A percentile compares a stretch with the other conserved stretches of the same genome.
phyloP scores from a whole-genome alignment of 2,329 filamentous ascomycete species.

The Neopestalotiopsis clavispora region DNA sequence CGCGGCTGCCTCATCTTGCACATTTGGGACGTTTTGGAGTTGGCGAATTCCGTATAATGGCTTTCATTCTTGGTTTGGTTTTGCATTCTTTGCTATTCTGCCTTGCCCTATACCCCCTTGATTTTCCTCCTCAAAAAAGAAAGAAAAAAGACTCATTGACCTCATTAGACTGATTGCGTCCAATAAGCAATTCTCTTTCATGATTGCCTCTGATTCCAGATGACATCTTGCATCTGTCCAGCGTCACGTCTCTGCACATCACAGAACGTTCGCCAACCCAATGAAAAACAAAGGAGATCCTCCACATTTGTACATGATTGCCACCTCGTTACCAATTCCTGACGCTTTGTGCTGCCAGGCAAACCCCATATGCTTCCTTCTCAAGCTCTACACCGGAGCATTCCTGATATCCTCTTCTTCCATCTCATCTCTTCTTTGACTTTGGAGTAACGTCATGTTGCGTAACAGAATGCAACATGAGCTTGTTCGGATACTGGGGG shows the following conservation, averaged over 20 bases:
- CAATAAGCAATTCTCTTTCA: not conserved
- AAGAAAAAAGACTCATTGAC: not conserved
- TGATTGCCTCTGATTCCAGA: not conserved
- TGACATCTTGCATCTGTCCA: not conserved
- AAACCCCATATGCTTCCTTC: not conserved
- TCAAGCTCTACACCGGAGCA: not conserved
- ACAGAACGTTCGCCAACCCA: slow-evolving; percentile 10
- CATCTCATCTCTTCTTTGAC: slow-evolving; percentile 17
- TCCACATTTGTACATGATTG: slow-evolving; percentile 18
- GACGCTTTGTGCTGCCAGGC: not conserved
- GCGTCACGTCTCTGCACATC: not conserved
- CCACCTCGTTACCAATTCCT: not conserved
- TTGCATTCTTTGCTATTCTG: not conserved
- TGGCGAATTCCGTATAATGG: not conserved
- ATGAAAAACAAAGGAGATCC: slow-evolving; percentile 21
- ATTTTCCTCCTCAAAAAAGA: not conserved
- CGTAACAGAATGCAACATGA: slow-evolving; percentile 35
- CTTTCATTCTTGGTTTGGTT: not conserved
- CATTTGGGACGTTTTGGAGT: not conserved
- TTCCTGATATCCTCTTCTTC: not conserved
- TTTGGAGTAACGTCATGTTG: slow-evolving; percentile 24
- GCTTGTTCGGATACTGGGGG: slow-evolving; percentile 27
- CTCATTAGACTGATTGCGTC: not conserved
- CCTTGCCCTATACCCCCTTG: not conserved
- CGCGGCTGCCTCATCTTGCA: too few species aligned